phyloP scores from a whole-genome alignment of 2,329 filamentous ascomycete genomes.

The Tolypocladium amazonense region DNA sequence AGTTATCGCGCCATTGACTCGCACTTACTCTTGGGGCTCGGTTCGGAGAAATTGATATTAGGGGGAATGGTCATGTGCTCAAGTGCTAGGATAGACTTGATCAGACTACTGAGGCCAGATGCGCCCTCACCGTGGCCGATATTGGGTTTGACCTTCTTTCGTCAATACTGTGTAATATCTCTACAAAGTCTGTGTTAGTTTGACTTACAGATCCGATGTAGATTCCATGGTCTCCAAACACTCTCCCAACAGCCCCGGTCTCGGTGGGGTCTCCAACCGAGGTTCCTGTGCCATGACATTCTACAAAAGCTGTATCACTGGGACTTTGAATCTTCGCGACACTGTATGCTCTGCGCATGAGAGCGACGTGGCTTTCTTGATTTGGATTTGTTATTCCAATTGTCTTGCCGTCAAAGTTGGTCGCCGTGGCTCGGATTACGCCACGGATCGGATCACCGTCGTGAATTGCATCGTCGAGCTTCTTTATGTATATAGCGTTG shows the following conservation, averaged over 20 bases:
- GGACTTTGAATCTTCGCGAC: constrained; percentile 14
- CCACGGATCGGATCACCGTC: constrained; percentile 33
- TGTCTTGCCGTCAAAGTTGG: constrained; percentile 32
- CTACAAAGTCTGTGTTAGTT: not conserved
- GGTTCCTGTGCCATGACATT: constrained; percentile 31
- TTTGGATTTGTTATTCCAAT: constrained; percentile 29
- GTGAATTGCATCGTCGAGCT: constrained; percentile 30
- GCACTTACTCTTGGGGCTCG: constrained; percentile 24
- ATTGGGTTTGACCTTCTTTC: constrained; percentile 21
- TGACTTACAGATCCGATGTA: constrained; percentile 17
- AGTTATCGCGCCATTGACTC: not conserved
- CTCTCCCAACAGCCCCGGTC: constrained; percentile 17
- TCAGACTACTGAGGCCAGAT: constrained; percentile 27
- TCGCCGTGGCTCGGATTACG: constrained; percentile 24
- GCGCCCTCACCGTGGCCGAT: constrained; percentile 34
- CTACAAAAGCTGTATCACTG: constrained; percentile 19
- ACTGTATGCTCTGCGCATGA: constrained; percentile 20
- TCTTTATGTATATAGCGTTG: constrained; percentile 33
- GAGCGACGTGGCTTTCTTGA: constrained; percentile 15
- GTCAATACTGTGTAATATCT: not conserved
- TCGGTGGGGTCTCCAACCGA: constrained; percentile 25
- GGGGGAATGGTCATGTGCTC: constrained; percentile 28
- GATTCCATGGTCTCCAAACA: constrained; percentile 15
- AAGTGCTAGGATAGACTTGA: constrained; percentile 31
- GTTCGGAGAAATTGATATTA: constrained; percentile 23